These are phyloP conservation scores for Rhodotorula toruloides DNA, from an alignment of 768 basidiomycete genomes.

Conservation along the genomic window DNA sequence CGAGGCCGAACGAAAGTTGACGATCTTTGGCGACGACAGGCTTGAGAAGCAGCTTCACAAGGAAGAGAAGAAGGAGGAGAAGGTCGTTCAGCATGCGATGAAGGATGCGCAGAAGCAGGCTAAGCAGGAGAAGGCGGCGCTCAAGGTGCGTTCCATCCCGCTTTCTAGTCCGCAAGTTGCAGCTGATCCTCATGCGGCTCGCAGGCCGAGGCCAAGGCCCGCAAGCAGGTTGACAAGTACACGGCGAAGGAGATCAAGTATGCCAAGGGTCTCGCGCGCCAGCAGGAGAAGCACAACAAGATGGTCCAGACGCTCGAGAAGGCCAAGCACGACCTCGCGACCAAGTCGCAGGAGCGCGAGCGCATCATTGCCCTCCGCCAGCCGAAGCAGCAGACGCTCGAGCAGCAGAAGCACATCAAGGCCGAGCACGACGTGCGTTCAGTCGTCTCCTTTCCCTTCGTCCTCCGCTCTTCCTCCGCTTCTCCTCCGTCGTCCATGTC, in stretches of 20 bases:
- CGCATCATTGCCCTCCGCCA: constrained; percentile 6
- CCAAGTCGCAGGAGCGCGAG: constrained; percentile 10
- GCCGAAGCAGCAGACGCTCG: constrained; percentile 1
- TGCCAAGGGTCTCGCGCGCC: constrained; percentile 4
- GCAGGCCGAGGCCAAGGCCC: constrained; percentile 23
- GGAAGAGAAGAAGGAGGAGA: constrained; percentile 29
- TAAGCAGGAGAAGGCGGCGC: constrained; percentile 30
- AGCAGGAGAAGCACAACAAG: constrained; percentile 30
- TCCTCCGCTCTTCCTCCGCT: neutral
- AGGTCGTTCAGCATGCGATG: constrained; percentile 9
- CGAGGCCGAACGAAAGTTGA: neutral
- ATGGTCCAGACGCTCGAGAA: constrained; percentile 20
- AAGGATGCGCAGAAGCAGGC: constrained; percentile 12
- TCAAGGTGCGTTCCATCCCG: neutral
- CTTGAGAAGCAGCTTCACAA: constrained; percentile 31
- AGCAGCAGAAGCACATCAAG: constrained; percentile 13
- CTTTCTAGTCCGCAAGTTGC: neutral
- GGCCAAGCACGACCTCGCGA: constrained; percentile 21
- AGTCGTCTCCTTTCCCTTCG: neutral
- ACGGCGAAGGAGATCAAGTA: constrained; percentile 24
- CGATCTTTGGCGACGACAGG: neutral
- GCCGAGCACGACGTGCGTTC: constrained; percentile 25
- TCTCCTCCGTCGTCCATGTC: neutral
- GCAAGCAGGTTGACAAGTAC: constrained; percentile 24
- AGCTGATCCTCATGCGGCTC: neutral